These are phyloP conservation scores for Chlorociboria aeruginascens DNA, from an alignment of 495 filamentous ascomycete genomes.

Conservation along the genomic window DNA sequence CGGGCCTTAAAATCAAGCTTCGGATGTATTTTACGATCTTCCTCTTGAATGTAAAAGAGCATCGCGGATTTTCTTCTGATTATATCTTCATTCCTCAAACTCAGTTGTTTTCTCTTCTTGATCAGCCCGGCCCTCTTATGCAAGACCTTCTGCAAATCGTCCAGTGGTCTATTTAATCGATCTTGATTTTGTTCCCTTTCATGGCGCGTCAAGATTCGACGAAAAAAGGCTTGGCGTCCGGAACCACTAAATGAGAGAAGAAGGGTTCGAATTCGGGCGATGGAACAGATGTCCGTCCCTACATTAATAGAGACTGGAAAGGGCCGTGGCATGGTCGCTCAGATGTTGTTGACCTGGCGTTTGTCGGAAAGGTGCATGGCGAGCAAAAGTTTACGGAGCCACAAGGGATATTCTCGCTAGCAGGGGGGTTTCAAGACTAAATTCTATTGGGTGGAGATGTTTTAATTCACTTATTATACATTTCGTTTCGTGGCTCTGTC, in stretches of 20 bases:
- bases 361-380: no score
- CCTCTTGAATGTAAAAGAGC: neutral
- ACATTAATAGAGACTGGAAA: constrained; percentile 36
- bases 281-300: constrained; percentile 45
- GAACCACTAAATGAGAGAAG: constrained; percentile 1
- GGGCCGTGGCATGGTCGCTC: constrained; percentile 12
- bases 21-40: neutral
- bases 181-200: constrained; percentile 2
- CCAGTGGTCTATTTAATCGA: neutral
- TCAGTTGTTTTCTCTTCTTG: neutral
- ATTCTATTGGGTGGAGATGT: neutral
- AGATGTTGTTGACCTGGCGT: neutral
- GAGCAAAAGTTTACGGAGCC: neutral
- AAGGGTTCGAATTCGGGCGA: constrained; percentile 31
- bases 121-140: neutral
- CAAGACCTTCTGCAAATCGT: neutral
- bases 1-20: neutral
- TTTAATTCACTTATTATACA: no score
- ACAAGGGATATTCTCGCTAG: neutral
- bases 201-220: neutral
- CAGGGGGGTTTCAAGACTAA: neutral
- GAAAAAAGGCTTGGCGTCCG: neutral
- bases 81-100: neutral
- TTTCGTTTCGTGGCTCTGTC: no score
- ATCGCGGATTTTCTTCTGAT: neutral